Evolutionary conservation across 2,329 filamentous ascomycete species (phyloP).

Genomic region (Myriosclerotinia scirpicola): DNA sequence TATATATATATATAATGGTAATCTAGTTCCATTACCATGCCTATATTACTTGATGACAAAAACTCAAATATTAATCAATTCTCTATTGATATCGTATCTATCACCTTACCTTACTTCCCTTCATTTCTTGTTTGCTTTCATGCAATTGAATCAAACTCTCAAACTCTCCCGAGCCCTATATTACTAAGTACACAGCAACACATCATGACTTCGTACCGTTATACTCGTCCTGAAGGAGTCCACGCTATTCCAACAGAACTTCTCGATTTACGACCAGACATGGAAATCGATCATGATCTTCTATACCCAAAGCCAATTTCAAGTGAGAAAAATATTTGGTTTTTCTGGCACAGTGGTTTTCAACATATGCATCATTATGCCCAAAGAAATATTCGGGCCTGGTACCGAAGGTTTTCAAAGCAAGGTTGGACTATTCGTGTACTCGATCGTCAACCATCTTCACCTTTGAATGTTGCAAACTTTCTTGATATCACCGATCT

Average conservation of each 20-base stretch:
- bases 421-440: conserved; percentile 56
- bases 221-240: conserved; percentile 45
- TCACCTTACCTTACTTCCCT: too few relatives aligned
- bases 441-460: conserved; percentile 47
- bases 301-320: conserved; percentile 44
- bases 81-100: too few relatives aligned
- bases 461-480: conserved; percentile 49
- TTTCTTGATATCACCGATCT: conserved; percentile 50
- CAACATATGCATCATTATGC: conserved; percentile 51
- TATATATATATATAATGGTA: too few relatives aligned
- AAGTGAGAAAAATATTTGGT: conserved; percentile 55
- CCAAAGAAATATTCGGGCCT: conserved; percentile 53
- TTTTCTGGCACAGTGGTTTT: conserved; percentile 58
- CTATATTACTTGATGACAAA: too few relatives aligned
- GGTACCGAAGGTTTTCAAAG: conserved; percentile 53
- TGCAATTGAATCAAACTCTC: background rate
- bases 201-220: conserved; percentile 33
- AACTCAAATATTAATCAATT: too few relatives aligned
- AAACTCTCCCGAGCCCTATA: background rate
- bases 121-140: background rate
- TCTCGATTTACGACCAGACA: conserved; percentile 49
- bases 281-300: conserved; percentile 48
- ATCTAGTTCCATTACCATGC: too few relatives aligned
- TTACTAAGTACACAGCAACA: background rate
- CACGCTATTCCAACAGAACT: conserved; percentile 44